Percentiles rank a stretch among this genome's conserved stretches.
Evolutionary conservation across 208 protist genomes (phyloP).

Genomic region (Plasmodiophora brassicae): DNA sequence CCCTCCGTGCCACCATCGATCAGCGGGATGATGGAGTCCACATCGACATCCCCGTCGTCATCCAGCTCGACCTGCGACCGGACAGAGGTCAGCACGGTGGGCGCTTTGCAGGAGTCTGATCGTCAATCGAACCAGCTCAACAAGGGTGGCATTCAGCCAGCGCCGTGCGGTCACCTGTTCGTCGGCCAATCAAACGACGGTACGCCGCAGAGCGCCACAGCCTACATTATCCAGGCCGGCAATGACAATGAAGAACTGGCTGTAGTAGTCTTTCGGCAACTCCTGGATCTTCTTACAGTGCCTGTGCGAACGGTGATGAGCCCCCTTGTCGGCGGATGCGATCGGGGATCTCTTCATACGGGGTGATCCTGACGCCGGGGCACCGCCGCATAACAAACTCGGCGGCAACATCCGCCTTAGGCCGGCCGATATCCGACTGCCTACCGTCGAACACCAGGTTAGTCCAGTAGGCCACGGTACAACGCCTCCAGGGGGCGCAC

Average conservation of each 20-base stretch:
- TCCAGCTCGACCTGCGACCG: slow-evolving; percentile 49
- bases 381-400: slow-evolving; percentile 76
- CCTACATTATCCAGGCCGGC: slow-evolving; percentile 40
- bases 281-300: slow-evolving; percentile 44
- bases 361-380: slow-evolving; percentile 71
- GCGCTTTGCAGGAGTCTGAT: neutral
- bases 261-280: slow-evolving; percentile 23
- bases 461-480: too few relatives aligned
- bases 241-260: slow-evolving; percentile 43
- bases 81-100: neutral
- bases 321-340: neutral
- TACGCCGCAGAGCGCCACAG: neutral
- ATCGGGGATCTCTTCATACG: slow-evolving; percentile 76
- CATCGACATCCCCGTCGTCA: slow-evolving; percentile 61
- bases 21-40: slow-evolving; percentile 76
- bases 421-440: slow-evolving; percentile 52
- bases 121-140: neutral
- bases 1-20: slow-evolving; percentile 96
- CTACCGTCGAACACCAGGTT: too few relatives aligned
- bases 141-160: slow-evolving; percentile 83
- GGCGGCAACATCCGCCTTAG: slow-evolving; percentile 74
- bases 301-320: too few relatives aligned
- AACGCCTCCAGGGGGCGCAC: too few relatives aligned
- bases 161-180: slow-evolving; percentile 67
- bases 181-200: neutral